A percentile compares a stretch with the other conserved stretches of the same genome.
Conservation (phyloP, 345 rosid species). For the Alliaria petiolata region DNA sequence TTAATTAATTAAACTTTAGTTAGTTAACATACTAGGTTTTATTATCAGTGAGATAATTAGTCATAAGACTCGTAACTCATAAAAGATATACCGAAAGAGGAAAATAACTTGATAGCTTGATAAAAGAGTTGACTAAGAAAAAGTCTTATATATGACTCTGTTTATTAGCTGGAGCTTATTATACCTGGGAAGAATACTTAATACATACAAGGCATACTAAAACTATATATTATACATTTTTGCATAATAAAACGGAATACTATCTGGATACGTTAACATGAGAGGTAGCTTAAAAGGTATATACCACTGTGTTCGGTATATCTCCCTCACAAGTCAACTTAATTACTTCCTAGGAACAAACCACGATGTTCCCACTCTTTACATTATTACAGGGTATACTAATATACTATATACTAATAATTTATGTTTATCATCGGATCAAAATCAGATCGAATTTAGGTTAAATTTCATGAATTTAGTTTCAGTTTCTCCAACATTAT, state of each 20-base stretch:
- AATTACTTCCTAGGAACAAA: conserved; percentile 9
- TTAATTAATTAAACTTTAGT: too few species aligned
- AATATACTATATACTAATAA: neutral
- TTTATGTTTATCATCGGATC: neutral
- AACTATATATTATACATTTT: conserved; percentile 1
- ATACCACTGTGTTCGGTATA: conserved; percentile 26
- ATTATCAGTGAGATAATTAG: too few species aligned
- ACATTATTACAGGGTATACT: neutral
- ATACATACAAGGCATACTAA: neutral
- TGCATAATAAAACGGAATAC: neutral
- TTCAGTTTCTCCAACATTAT: neutral
- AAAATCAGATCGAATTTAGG: conserved; percentile 12
- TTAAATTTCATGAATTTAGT: neutral
- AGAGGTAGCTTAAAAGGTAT: conserved; percentile 18
- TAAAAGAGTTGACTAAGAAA: too few species aligned
- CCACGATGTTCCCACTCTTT: conserved; percentile 25
- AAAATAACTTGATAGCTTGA: too few species aligned
- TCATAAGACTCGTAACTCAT: too few species aligned
- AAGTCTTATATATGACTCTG: neutral
- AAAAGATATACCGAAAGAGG: too few species aligned
- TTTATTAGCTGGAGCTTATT: conserved; percentile 24
- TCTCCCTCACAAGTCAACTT: conserved; percentile 31
- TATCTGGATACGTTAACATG: conserved; percentile 1
- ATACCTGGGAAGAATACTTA: conserved; percentile 2
- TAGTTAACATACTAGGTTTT: too few species aligned